Percentiles rank a stretch among this genome's conserved stretches.
Conservation (phyloP, 768 basidiomycete genomes). For the Rickenella mellea region DNA sequence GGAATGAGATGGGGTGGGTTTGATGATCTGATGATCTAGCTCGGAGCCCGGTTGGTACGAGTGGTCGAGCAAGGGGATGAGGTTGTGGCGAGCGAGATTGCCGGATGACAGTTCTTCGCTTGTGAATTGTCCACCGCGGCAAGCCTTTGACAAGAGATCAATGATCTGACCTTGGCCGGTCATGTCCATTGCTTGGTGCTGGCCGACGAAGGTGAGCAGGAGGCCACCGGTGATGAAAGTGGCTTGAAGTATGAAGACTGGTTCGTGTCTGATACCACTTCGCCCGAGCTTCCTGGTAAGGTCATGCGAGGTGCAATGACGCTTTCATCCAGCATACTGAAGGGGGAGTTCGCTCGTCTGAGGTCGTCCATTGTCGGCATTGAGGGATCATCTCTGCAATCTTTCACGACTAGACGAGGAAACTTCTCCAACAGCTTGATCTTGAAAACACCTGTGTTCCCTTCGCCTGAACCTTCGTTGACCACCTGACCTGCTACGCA, state of each 20-base stretch:
- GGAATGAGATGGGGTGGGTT: not conserved
- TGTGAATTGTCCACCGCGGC: constrained; percentile 3
- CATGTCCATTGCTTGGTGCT: constrained; percentile 3
- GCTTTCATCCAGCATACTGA: constrained; percentile 2
- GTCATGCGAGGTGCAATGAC: constrained; percentile 2
- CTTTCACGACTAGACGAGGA: constrained; percentile 3
- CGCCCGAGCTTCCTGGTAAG: not conserved
- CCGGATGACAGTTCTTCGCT: constrained; percentile 4
- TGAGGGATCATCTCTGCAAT: constrained; percentile 2
- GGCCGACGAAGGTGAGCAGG: constrained; percentile 4
- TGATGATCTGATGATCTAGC: not conserved
- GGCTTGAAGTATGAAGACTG: constrained; percentile 4
- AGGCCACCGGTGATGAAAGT: constrained; percentile 3
- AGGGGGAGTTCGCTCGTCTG: constrained; percentile 3
- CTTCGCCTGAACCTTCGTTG: constrained; percentile 1
- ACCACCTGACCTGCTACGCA: constrained; percentile 3
- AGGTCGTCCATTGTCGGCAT: constrained; percentile 3
- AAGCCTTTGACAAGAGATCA: constrained; percentile 2
- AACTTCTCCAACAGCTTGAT: constrained; percentile 1
- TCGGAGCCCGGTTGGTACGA: constrained; percentile 1
- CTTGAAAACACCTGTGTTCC: constrained; percentile 2
- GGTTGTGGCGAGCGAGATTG: constrained; percentile 1
- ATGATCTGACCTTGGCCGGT: constrained; percentile 4
- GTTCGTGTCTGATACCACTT: no score
- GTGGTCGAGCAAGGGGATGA: constrained; percentile 2